Evolutionary conservation across 495 filamentous ascomycete species (phyloP).

Genomic region (Talaromyces trachyspermus): DNA sequence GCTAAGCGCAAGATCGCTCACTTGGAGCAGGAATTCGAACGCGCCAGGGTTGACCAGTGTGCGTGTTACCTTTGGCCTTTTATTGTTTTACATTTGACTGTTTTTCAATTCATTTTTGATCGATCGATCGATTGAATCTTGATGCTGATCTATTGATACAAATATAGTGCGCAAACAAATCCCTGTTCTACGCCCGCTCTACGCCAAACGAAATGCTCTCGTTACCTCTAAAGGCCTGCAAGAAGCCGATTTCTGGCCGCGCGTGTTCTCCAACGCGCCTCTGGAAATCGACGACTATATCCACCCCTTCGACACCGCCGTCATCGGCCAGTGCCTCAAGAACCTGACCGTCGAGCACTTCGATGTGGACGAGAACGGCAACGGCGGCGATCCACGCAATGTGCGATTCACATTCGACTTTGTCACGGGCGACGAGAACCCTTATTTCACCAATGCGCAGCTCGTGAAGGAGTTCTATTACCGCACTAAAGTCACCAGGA

Average conservation of each 20-base stretch:
- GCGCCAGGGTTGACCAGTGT: slow-evolving; percentile 36
- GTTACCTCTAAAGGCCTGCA: slow-evolving; percentile 51
- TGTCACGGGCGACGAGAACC: slow-evolving; percentile 49
- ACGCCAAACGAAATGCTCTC: slow-evolving; percentile 60
- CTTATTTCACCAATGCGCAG: slow-evolving; percentile 63
- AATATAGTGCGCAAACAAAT: slow-evolving; percentile 27
- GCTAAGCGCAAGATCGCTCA: slow-evolving; percentile 24
- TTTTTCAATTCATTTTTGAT: background rate
- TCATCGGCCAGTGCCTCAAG: slow-evolving; percentile 55
- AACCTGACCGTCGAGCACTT: slow-evolving; percentile 64
- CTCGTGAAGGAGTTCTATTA: slow-evolving; percentile 89
- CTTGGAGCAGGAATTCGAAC: slow-evolving; percentile 31
- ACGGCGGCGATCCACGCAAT: slow-evolving; percentile 41
- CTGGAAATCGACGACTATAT: slow-evolving; percentile 78
- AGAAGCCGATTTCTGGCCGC: slow-evolving; percentile 73
- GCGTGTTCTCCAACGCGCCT: slow-evolving; percentile 78
- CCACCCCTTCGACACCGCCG: slow-evolving; percentile 62
- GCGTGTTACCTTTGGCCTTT: slow-evolving; percentile 14
- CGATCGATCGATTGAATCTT: too few relatives aligned
- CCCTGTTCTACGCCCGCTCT: slow-evolving; percentile 49
- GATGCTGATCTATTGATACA: background rate
- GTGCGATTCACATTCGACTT: slow-evolving; percentile 39
- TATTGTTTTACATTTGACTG: background rate
- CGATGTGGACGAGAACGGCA: slow-evolving; percentile 56
- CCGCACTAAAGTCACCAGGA: slow-evolving; percentile 43